Evolutionary conservation across 108 stramenopile genomes (phyloP).

Genomic region (Cyclostephanos tholiformis): DNA sequence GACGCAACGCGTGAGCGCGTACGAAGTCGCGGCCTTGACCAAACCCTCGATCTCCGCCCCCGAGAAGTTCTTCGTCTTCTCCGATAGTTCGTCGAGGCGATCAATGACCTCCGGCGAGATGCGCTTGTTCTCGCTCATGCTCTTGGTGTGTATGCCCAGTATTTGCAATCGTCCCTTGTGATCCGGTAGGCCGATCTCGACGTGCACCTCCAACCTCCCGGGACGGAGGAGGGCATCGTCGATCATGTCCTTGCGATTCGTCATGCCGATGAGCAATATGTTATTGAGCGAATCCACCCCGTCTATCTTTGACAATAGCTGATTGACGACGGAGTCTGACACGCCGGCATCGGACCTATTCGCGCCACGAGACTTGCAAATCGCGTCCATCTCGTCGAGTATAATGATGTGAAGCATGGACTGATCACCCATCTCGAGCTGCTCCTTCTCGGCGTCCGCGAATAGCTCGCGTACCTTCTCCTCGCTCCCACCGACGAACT

Average conservation of each 20-base stretch:
- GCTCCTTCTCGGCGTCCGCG: constrained; percentile 92
- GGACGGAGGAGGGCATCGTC: constrained; percentile 98
- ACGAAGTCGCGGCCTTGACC: constrained; percentile 96
- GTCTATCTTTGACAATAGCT: constrained; percentile 98
- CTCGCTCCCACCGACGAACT: constrained; percentile 96
- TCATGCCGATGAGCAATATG: constrained; percentile 99
- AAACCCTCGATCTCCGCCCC: constrained; percentile 99
- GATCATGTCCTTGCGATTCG: constrained; percentile 99
- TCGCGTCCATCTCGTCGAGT: constrained; percentile 99
- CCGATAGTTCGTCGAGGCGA: constrained; percentile 75
- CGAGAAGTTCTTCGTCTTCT: constrained; percentile 95
- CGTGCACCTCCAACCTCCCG: constrained; percentile 97
- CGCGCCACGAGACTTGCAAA: constrained; percentile 94
- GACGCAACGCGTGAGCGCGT: constrained; percentile 88
- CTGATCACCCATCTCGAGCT: constrained; percentile 91
- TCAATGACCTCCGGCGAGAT: constrained; percentile 85
- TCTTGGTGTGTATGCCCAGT: constrained; percentile 93
- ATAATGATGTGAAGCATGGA: constrained; percentile 98
- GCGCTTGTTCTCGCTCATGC: constrained; percentile 88
- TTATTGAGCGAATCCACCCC: constrained; percentile 99
- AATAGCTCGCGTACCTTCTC: constrained; percentile 97
- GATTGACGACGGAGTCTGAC: constrained; percentile 98
- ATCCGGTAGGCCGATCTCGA: constrained; percentile 98
- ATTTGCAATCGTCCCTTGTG: constrained; percentile 94
- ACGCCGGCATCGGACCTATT: constrained; percentile 94